Evolutionary conservation across 495 filamentous ascomycete species (phyloP).

Genomic region (Melanomma pulvis-pyrius): DNA sequence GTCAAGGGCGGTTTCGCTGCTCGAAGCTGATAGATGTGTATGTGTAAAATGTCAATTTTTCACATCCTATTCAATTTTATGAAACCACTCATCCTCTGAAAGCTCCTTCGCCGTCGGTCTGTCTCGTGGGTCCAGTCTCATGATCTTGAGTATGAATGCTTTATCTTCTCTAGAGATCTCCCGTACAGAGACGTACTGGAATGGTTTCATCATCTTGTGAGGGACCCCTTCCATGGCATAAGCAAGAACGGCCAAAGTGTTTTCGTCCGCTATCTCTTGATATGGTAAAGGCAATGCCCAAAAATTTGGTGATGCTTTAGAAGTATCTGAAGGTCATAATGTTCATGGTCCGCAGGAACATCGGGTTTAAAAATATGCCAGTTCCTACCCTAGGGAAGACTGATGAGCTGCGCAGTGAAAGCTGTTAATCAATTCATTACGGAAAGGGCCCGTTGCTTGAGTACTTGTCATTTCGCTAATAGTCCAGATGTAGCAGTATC

Average conservation of each 20-base stretch:
- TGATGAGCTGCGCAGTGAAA: slow-evolving; percentile 49
- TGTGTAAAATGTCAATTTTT: too few relatives aligned
- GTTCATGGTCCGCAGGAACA: slow-evolving; percentile 45
- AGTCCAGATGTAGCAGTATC: slow-evolving; percentile 51
- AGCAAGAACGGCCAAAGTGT: neutral
- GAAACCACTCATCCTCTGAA: slow-evolving; percentile 26
- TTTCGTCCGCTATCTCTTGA: slow-evolving; percentile 36
- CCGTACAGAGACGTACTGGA: slow-evolving; percentile 8
- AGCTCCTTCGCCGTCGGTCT: slow-evolving; percentile 42
- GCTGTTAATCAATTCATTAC: slow-evolving; percentile 19
- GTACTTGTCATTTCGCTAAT: slow-evolving; percentile 46
- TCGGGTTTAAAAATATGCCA: slow-evolving; percentile 52
- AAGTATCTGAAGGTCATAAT: slow-evolving; percentile 50
- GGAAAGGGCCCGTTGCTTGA: neutral
- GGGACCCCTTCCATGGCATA: slow-evolving; percentile 16
- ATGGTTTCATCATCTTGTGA: slow-evolving; percentile 36
- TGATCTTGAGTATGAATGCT: slow-evolving; percentile 42
- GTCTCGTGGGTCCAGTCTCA: slow-evolving; percentile 46
- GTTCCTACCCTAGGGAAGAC: slow-evolving; percentile 47
- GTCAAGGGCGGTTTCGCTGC: too few relatives aligned
- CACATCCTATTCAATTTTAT: too few relatives aligned
- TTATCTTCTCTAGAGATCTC: slow-evolving; percentile 37
- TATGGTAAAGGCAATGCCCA: slow-evolving; percentile 50
- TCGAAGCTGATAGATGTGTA: too few relatives aligned
- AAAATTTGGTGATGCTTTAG: slow-evolving; percentile 49